phyloP scores from a whole-genome alignment of 1,139 yeast genomes.

The Meyerozyma athensensis region DNA sequence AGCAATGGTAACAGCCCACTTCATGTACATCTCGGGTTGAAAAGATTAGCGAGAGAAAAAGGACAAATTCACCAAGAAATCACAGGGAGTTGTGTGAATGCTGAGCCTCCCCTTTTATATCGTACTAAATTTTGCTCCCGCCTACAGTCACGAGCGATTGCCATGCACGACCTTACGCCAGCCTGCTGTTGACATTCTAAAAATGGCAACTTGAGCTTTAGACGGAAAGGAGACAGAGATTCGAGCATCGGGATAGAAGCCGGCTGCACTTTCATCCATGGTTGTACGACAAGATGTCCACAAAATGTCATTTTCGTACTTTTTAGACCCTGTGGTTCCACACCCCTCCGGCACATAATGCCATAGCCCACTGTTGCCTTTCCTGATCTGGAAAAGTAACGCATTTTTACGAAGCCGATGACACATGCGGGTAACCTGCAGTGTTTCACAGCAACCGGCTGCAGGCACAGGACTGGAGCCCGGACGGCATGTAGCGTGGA shows the following conservation, averaged over 20 bases:
- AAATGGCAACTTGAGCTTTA: not conserved
- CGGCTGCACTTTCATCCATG: not conserved
- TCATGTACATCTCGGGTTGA: slow-evolving; percentile 2
- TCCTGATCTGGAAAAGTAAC: slow-evolving; percentile 1
- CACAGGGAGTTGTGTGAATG: not conserved
- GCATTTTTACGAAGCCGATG: not conserved
- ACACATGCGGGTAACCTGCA: slow-evolving; percentile 3
- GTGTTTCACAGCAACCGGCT: slow-evolving; percentile 3
- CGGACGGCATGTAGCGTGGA: too few species aligned
- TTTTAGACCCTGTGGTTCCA: too few species aligned
- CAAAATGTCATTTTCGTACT: too few species aligned
- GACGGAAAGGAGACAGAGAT: not conserved
- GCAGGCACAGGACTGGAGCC: too few species aligned
- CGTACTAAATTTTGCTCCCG: slow-evolving; percentile 2
- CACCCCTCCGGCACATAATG: slow-evolving; percentile 1
- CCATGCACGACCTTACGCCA: slow-evolving; percentile 2
- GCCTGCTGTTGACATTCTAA: slow-evolving; percentile 3
- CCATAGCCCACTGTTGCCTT: slow-evolving; percentile 2
- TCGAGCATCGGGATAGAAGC: not conserved
- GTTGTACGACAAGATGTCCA: not conserved
- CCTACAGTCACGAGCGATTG: slow-evolving; percentile 2
- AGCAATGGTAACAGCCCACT: slow-evolving; percentile 15
- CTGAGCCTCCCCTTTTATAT: slow-evolving; percentile 4
- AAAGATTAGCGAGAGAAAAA: slow-evolving; percentile 1
- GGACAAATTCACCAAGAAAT: not conserved